Evolutionary conservation across 495 filamentous ascomycete species (phyloP), one percentile per base, ranked within the genome.

Genomic region (Acidomyces sp.): DNA sequence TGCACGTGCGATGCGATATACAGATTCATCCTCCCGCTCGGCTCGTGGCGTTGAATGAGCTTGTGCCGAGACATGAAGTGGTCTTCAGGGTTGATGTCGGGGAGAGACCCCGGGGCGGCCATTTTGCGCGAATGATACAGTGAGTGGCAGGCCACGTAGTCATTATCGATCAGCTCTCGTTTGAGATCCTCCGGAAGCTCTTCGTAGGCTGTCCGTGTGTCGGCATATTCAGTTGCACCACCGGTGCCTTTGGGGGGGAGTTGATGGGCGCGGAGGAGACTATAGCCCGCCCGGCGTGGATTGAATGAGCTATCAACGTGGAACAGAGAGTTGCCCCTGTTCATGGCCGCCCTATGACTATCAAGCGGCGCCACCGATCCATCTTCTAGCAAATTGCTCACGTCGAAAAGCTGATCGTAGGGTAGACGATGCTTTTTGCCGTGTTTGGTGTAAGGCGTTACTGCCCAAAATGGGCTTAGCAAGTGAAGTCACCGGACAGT

Each of bases 301-400:
- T 78, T 77, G 55, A 74, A 78, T 9, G 63, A 64, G n/a, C 64
- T 68, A 52, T 77, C 74, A 3, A 65, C 66, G 49, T 78, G 74
- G 55, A 69, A 78, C 9, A 76, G 57, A 4, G 56, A 59, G 48
- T 78, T 78, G 33, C 71, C 70, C 39, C 65, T 41, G 38, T 47
- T 47, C 44, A 47, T 47, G 4, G 44, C 44, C 4, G 44, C 19
- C 3, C 44, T 37, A 16, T 47, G 44, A 31, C 44, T 47, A 24
- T 47, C 37, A 1, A 47, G 20, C 1, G 37, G 37, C 19, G 44
- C 44, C 6, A 47, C 44, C 3, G 44, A 47, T 11, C 44, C 44
- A 21, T 47, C 44, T 17, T 47, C 44, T 3, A 47, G 37, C 6
- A 47, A 24, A 20, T 47, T 47, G 30, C 37, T 41, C 6, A 47